Percentiles rank a stretch among this genome's conserved stretches.
These are phyloP conservation scores for Prunus campanulata DNA, from an alignment of 306 rosid species.

Conservation along the genomic window DNA sequence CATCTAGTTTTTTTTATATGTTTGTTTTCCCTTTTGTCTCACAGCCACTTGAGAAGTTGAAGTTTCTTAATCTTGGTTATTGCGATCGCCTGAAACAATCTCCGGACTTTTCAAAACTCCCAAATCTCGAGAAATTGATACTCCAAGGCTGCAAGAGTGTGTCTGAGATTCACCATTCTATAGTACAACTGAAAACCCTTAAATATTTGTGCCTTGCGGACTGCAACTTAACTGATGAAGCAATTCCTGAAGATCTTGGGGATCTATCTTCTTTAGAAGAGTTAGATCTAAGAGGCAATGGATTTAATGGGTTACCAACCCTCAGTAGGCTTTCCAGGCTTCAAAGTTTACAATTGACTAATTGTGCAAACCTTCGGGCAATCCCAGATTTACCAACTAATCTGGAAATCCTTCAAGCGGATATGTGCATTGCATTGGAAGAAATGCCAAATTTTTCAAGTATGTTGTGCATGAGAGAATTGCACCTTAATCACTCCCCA, in stretches of 20 bases:
- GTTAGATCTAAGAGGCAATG: not conserved
- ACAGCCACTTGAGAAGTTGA: constrained; percentile 17
- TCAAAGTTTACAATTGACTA: not conserved
- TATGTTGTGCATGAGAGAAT: not conserved
- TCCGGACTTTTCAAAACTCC: constrained; percentile 38
- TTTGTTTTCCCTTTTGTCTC: not conserved
- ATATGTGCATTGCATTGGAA: constrained; percentile 2
- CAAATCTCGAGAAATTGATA: constrained; percentile 35
- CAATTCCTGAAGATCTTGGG: constrained; percentile 11
- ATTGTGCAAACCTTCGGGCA: not conserved
- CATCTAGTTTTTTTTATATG: not conserved
- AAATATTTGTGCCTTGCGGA: constrained; percentile 20
- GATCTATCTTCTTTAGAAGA: not conserved
- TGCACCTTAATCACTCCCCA: not conserved
- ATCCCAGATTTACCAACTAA: constrained; percentile 6
- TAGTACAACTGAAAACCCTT: constrained; percentile 26
- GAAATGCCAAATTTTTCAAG: constrained; percentile 7
- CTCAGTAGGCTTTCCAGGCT: not conserved
- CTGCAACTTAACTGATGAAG: constrained; percentile 1
- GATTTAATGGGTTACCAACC: not conserved
- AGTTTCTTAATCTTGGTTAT: constrained; percentile 32
- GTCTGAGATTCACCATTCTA: constrained; percentile 13
- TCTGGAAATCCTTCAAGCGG: not conserved
- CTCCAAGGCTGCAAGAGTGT: constrained; percentile 30
- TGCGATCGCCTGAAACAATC: constrained; percentile 24